Percentiles rank a stretch among this genome's conserved stretches.
Conservation (phyloP, 176 grass and related monocot genomes). For the Calamus simplicifolius region DNA sequence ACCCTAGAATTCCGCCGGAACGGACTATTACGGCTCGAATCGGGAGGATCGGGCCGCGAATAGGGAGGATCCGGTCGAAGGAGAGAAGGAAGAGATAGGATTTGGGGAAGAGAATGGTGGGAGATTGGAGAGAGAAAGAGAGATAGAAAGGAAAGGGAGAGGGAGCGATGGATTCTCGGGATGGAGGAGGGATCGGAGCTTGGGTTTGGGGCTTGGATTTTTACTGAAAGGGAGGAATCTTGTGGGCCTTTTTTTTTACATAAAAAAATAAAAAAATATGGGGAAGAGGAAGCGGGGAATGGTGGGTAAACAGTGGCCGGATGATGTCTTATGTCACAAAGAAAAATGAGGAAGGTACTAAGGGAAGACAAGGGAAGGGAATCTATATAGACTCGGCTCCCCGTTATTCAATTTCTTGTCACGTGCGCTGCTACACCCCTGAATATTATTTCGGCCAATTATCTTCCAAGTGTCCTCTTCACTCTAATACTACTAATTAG, state of each 20-base stretch:
- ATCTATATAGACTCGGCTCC: too few relatives aligned
- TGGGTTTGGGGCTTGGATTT: conserved; percentile 3
- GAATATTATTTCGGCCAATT: too few relatives aligned
- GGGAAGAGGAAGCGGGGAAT: neutral
- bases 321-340: too few relatives aligned
- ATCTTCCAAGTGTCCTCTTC: too few relatives aligned
- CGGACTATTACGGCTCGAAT: conserved; percentile 35
- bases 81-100: neutral
- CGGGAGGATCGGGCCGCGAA: conserved; percentile 57
- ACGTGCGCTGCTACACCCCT: too few relatives aligned
- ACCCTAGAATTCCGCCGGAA: conserved; percentile 18
- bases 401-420: too few relatives aligned
- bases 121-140: conserved; percentile 9
- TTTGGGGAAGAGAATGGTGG: conserved; percentile 13
- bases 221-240: conserved; percentile 11
- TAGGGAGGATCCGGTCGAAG: conserved; percentile 31
- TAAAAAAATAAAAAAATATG: neutral
- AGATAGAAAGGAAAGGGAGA: conserved; percentile 1
- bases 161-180: conserved; percentile 1
- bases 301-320: too few relatives aligned
- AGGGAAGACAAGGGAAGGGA: too few relatives aligned
- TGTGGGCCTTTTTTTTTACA: conserved; percentile 11
- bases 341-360: too few relatives aligned
- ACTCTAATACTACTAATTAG: too few relatives aligned
- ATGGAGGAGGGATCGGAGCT: conserved; percentile 15